Evolutionary conservation across 202 grass and related monocot species (phyloP).

Genomic region (Musa balbisiana): DNA sequence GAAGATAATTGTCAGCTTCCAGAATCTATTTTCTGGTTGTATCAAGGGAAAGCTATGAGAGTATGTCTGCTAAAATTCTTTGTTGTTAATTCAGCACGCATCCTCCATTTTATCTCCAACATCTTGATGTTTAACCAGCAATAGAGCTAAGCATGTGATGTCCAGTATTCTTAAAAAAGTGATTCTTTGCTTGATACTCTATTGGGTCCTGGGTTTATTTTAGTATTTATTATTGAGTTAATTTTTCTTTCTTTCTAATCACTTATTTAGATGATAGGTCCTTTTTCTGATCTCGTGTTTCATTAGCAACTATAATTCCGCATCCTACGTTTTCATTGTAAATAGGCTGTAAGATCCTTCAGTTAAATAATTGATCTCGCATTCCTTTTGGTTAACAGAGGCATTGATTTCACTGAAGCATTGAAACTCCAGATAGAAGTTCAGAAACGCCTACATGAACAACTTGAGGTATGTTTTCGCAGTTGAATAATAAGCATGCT

Average conservation of each 20-base stretch:
- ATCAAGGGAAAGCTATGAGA: neutral
- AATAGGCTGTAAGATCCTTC: neutral
- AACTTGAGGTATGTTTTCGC: conserved; percentile 64
- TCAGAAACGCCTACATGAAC: conserved; percentile 95
- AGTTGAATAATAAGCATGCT: conserved; percentile 1
- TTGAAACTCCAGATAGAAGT: conserved; percentile 95
- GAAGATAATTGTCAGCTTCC: too few relatives aligned
- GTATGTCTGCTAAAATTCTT: neutral
- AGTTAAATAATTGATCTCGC: neutral
- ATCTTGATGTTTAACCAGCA: neutral
- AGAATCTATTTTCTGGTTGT: too few relatives aligned
- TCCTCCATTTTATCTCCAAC: neutral
- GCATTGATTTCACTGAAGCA: conserved; percentile 85
- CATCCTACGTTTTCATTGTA: neutral
- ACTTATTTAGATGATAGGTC: too few relatives aligned
- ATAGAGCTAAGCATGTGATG: neutral
- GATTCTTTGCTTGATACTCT: too few relatives aligned
- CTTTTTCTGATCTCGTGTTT: neutral
- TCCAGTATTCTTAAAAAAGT: too few relatives aligned
- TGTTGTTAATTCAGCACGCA: neutral
- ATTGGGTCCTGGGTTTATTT: neutral
- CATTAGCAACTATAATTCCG: neutral
- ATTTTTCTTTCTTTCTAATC: neutral
- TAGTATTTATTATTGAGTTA: neutral
- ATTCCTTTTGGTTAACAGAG: conserved; percentile 42